Evolutionary conservation across 768 basidiomycete genomes (phyloP), one percentile per base, ranked within the genome.

Genomic region (Podaxis mareebaensis): DNA sequence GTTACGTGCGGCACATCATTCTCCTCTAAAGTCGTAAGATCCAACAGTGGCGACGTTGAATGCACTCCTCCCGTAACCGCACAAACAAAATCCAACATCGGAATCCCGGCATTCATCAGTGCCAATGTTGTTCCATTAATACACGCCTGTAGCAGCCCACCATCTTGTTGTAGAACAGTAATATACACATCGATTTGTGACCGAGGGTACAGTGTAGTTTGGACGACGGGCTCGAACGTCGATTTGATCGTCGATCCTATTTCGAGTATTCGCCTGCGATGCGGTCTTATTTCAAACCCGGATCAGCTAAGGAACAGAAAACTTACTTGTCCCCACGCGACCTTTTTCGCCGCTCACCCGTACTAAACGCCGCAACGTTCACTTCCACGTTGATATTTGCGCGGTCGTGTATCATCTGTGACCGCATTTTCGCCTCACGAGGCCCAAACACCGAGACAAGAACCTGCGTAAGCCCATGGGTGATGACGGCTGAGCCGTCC

Each of bases 91-190:
- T 98, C 96, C 57, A 87, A 75, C 67, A 98, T 81, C 0, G 97
- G 92, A 24, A 99, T 90, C 1, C 97, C 97, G 4, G 96, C 95
- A 57, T 85, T 88, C 68, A 92, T 85, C 33, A 99, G 85, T 0
- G 96, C 95, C 46, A 99, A 84, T 5, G 95, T 97, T 3, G 95
- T 95, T 38, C 90, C 96, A 72, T 99, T 99, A 70, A 99, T 92
- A 67, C 93, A 91, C 4, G 96, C 88, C 61, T 93, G 91, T 24
- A 98, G 83, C 46, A 98, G 80, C 0, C 93, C 93, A 44, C 97
- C 97, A 70, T 99, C 97, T 72, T 95, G 92, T 68, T 97, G 93
- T 42, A 97, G 78, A 30, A 99, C 89, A 74, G 96, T 95, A 6
- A 99, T 82, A 74, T 89, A 92, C 64, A 99, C 89, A 76, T 96